These are phyloP conservation scores for Tinospora cordifolia DNA, from an alignment of 164 flowering plant species.

Conservation along the genomic window DNA sequence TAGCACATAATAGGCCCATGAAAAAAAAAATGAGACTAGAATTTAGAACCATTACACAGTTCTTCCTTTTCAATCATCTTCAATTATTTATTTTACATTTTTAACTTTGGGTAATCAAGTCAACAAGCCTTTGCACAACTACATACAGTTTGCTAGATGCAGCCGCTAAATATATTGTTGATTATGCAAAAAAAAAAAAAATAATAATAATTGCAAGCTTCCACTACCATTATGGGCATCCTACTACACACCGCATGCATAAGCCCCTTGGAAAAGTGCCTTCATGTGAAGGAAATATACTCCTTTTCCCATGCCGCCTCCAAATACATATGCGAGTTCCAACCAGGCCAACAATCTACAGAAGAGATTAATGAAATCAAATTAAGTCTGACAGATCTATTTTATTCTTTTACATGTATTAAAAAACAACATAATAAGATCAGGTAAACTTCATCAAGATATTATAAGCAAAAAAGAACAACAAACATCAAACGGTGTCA, in stretches of 20 bases:
- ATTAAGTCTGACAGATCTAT: neutral
- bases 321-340: conserved; percentile 75
- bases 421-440: neutral
- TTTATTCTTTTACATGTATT: neutral
- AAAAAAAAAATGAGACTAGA: too few species aligned
- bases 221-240: neutral
- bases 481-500: too few species aligned
- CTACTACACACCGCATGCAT: conserved; percentile 71
- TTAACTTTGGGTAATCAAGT: too few species aligned
- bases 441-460: neutral
- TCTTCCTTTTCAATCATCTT: too few species aligned
- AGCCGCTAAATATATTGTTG: neutral
- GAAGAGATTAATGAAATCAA: conserved; percentile 1
- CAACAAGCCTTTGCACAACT: too few species aligned
- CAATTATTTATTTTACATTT: too few species aligned
- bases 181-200: neutral
- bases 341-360: conserved; percentile 78
- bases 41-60: too few species aligned
- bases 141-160: too few species aligned
- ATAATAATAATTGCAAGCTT: neutral
- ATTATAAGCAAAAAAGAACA: too few species aligned
- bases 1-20: too few species aligned
- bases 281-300: conserved; percentile 59
- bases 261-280: conserved; percentile 59
- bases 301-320: conserved; percentile 66